phyloP scores from a whole-genome alignment of 169 alveolate genomes.

The Eimeria zaria region DNA sequence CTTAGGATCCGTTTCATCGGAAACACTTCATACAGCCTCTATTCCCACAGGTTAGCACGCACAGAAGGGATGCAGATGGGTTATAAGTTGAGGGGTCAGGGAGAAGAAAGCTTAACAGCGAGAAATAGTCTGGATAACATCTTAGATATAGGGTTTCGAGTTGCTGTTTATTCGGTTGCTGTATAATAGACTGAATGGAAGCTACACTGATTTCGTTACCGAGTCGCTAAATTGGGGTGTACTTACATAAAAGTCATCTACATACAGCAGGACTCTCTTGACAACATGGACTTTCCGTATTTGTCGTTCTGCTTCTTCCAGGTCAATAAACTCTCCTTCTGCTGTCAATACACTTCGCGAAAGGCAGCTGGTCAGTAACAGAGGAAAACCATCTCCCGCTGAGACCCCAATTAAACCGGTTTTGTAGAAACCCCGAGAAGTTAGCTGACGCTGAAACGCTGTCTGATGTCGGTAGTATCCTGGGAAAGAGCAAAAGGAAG shows the following conservation, averaged over 20 bases:
- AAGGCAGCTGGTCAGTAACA: slow-evolving; percentile 29
- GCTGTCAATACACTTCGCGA: slow-evolving; percentile 57
- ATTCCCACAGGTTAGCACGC: not conserved
- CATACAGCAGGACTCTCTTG: slow-evolving; percentile 39
- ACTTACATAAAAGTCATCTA: slow-evolving; percentile 63
- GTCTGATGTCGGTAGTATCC: slow-evolving; percentile 72
- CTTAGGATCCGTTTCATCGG: not conserved
- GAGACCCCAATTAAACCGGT: slow-evolving; percentile 50
- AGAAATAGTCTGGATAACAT: not conserved
- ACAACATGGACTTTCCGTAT: slow-evolving; percentile 43
- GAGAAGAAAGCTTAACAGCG: not conserved
- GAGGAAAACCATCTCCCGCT: slow-evolving; percentile 39
- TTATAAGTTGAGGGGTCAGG: not conserved
- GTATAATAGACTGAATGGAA: not conserved
- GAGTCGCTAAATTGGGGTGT: not conserved
- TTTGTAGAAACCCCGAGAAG: slow-evolving; percentile 45
- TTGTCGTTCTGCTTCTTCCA: slow-evolving; percentile 73
- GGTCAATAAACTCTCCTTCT: slow-evolving; percentile 65
- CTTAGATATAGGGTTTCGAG: not conserved
- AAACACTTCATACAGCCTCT: not conserved
- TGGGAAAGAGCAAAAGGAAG: not conserved
- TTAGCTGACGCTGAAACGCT: slow-evolving; percentile 58
- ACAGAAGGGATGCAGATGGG: not conserved
- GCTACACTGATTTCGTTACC: not conserved
- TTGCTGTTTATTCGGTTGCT: not conserved